Evolutionary conservation across 768 basidiomycete species (phyloP).

Genomic region (Lentinula guzmanii): DNA sequence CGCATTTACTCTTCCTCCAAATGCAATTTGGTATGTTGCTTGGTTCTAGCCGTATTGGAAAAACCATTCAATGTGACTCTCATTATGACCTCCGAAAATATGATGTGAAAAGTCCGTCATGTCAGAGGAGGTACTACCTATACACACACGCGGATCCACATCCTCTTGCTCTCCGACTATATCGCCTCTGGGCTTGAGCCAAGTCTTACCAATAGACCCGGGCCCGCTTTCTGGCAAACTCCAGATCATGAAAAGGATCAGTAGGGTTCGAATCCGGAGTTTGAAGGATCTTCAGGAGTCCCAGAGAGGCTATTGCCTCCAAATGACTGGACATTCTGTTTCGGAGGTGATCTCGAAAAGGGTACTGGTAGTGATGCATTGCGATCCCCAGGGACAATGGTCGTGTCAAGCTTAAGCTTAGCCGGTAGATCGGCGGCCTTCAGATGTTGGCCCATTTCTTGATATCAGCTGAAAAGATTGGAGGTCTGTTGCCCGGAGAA

Average conservation of each 20-base stretch:
- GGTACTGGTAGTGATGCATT: neutral
- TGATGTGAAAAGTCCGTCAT: neutral
- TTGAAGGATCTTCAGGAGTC: neutral
- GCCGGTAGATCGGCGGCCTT: neutral
- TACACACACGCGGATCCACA: neutral
- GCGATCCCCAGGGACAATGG: neutral
- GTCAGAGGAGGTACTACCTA: neutral
- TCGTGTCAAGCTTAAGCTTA: neutral
- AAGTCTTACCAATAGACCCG: neutral
- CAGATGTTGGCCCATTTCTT: neutral
- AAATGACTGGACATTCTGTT: neutral
- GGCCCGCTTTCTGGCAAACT: neutral
- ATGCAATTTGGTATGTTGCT: neutral
- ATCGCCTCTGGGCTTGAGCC: neutral
- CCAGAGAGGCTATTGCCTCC: neutral
- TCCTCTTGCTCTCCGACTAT: neutral
- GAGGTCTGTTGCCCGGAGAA: neutral
- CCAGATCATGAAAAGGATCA: neutral
- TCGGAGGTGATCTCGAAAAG: neutral
- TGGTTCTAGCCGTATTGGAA: neutral
- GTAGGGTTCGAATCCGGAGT: neutral
- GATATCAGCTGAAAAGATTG: neutral
- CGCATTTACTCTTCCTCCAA: neutral
- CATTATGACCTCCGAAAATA: neutral
- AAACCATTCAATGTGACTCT: neutral